These are phyloP conservation scores for Candida andamanensis DNA, from an alignment of 805 yeast genomes.

Conservation along the genomic window DNA sequence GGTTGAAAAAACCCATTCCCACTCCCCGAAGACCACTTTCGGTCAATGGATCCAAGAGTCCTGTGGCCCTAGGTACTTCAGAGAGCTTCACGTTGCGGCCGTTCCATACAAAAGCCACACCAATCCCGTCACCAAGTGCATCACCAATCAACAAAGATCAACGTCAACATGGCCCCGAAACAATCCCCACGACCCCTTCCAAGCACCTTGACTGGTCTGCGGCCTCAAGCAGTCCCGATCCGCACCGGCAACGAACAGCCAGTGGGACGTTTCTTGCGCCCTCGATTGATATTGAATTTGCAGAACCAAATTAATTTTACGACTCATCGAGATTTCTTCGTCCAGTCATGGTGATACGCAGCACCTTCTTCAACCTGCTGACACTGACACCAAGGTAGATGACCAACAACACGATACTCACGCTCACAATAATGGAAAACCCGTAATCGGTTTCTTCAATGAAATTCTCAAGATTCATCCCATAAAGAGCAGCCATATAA, in stretches of 20 bases:
- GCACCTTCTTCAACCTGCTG: constrained; percentile 56
- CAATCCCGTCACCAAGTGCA: constrained; percentile 33
- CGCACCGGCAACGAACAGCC: constrained; percentile 9
- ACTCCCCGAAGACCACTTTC: constrained; percentile 9
- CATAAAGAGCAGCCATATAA: constrained; percentile 81
- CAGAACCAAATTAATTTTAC: constrained; percentile 10
- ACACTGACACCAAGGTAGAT: constrained; percentile 51
- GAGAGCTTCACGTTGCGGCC: constrained; percentile 38
- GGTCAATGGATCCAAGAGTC: constrained; percentile 9
- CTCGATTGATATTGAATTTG: constrained; percentile 25
- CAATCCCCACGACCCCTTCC: too few species aligned
- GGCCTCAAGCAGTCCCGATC: too few species aligned
- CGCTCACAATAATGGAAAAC: constrained; percentile 42
- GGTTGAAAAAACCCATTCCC: constrained; percentile 14
- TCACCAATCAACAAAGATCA: too few species aligned
- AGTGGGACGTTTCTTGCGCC: constrained; percentile 21
- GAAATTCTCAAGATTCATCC: constrained; percentile 92
- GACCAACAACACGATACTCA: constrained; percentile 39
- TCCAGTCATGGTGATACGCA: constrained; percentile 65
- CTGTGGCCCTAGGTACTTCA: constrained; percentile 11
- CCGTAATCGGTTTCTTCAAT: constrained; percentile 80
- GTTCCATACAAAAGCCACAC: constrained; percentile 36
- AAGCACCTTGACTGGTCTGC: too few species aligned
- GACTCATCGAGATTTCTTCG: neutral
- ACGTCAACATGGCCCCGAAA: too few species aligned